phyloP scores from a whole-genome alignment of 257 asterid genomes.

The Fraxinus excelsior region DNA sequence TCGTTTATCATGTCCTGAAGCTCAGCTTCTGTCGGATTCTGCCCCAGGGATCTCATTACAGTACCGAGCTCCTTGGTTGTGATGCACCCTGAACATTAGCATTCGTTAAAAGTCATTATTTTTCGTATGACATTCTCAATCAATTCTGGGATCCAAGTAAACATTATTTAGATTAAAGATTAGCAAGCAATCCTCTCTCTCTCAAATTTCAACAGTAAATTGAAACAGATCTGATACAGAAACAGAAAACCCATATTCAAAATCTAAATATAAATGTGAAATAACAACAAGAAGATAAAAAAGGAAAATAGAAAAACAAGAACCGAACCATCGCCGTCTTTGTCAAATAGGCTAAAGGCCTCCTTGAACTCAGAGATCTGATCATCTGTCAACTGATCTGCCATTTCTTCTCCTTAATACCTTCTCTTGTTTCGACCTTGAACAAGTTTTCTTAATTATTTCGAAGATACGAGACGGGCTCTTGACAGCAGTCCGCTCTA shows the following conservation, averaged over 20 bases:
- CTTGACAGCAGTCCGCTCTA: neutral
- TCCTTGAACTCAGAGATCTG: conserved; percentile 72
- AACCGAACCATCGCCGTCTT: conserved; percentile 64
- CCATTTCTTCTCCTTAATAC: conserved; percentile 35
- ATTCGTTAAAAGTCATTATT: neutral
- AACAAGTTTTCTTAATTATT: conserved; percentile 10
- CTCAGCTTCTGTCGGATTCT: conserved; percentile 72
- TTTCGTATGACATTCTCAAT: neutral
- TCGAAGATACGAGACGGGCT: conserved; percentile 9
- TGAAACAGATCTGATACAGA: conserved; percentile 32
- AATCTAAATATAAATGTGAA: neutral
- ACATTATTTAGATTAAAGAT: conserved; percentile 2
- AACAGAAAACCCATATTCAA: conserved; percentile 6
- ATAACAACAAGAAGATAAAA: neutral
- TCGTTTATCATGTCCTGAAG: conserved; percentile 72
- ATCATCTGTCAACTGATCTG: conserved; percentile 66
- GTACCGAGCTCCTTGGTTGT: conserved; percentile 74
- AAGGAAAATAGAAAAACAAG: neutral
- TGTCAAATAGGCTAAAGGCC: conserved; percentile 68
- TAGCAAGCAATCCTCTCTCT: neutral
- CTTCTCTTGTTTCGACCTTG: neutral
- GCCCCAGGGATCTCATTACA: conserved; percentile 67
- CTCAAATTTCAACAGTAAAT: no score
- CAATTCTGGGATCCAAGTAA: neutral
- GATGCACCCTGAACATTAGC: conserved; percentile 49